phyloP scores from a whole-genome alignment of 768 basidiomycete genomes.

The Podaxis sp. region DNA sequence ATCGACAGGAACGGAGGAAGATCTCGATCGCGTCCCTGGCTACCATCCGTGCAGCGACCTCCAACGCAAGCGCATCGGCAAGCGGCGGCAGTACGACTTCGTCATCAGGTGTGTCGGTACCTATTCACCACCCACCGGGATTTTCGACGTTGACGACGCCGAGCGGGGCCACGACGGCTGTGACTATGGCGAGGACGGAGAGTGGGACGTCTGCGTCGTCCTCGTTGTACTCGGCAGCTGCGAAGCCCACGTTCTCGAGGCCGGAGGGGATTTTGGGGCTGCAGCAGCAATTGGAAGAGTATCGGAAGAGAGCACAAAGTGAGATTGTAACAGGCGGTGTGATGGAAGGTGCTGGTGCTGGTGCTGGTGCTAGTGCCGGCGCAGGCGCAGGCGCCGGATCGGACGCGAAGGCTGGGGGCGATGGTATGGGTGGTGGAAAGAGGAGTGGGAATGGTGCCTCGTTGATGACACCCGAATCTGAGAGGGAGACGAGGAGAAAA shows the following conservation, averaged over 20 bases:
- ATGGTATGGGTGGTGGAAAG: background rate
- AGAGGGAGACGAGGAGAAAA: conserved; percentile 46
- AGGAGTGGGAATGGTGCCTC: conserved; percentile 7
- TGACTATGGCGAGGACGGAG: conserved; percentile 50
- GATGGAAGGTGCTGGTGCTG: background rate
- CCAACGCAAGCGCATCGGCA: conserved; percentile 5
- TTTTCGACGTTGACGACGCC: conserved; percentile 52
- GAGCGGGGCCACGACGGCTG: conserved; percentile 58
- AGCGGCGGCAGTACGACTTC: conserved; percentile 26
- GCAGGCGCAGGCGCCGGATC: background rate
- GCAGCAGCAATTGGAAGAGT: conserved; percentile 47
- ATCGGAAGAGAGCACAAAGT: conserved; percentile 27
- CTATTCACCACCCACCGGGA: conserved; percentile 34
- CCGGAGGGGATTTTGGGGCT: conserved; percentile 54
- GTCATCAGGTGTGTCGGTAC: conserved; percentile 46
- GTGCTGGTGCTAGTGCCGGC: background rate
- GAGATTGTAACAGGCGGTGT: conserved; percentile 18
- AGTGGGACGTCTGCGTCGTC: conserved; percentile 57
- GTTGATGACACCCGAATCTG: conserved; percentile 22
- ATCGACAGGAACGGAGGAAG: conserved; percentile 27
- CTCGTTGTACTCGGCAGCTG: conserved; percentile 30
- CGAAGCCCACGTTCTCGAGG: conserved; percentile 55
- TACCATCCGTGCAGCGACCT: conserved; percentile 23
- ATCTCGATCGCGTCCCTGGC: conserved; percentile 34
- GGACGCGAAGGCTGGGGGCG: background rate